Percentiles rank a stretch among this genome's conserved stretches.
Conservation (phyloP, 2,329 filamentous ascomycete genomes). For the Fusarium sp. region DNA sequence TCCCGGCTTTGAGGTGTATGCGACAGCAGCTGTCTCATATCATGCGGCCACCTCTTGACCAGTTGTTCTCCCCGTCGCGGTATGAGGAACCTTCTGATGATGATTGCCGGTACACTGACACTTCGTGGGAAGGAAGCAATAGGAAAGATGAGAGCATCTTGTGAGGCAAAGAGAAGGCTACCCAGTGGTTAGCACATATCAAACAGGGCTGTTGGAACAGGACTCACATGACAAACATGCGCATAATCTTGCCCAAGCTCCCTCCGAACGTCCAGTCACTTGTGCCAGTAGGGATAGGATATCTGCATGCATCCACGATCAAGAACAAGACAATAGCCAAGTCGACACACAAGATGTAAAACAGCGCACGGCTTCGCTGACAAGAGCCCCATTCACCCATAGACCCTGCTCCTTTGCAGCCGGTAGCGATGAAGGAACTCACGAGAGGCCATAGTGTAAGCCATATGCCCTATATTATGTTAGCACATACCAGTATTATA, state of each 20-base stretch:
- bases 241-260: conserved; percentile 18
- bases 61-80: background rate
- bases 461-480: conserved; percentile 4
- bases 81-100: conserved; percentile 1
- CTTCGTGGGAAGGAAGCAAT: conserved; percentile 9
- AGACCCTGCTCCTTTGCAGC: background rate
- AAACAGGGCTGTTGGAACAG: no score
- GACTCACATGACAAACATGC: conserved; percentile 15
- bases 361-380: conserved; percentile 10
- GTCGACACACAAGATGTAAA: conserved; percentile 22
- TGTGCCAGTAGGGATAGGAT: conserved; percentile 10
- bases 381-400: background rate
- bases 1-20: background rate
- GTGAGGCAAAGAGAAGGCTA: conserved; percentile 1
- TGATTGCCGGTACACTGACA: conserved; percentile 1
- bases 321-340: conserved; percentile 1
- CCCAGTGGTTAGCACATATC: background rate
- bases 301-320: conserved; percentile 14
- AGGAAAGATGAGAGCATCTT: background rate
- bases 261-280: conserved; percentile 13
- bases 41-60: background rate
- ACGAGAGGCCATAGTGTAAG: conserved; percentile 16
- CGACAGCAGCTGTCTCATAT: background rate
- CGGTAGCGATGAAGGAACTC: background rate
- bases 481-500: rapidly evolving